phyloP scores from a whole-genome alignment of 139 green algal species.

The Eudorina sp. region DNA sequence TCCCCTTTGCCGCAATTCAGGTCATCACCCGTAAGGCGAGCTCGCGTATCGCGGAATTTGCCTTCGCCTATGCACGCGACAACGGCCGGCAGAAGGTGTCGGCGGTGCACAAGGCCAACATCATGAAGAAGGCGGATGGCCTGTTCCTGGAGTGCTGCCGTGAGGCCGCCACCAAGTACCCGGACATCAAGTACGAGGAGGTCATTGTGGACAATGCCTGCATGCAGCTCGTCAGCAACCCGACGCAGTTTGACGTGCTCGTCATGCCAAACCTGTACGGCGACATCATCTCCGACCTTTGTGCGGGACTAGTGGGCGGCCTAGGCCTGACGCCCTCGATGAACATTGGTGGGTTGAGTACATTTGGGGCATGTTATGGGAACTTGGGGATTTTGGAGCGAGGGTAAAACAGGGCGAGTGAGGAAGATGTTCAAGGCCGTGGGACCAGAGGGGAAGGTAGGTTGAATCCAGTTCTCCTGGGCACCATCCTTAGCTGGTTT shows the following conservation, averaged over 20 bases:
- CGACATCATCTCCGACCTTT: conserved; percentile 97
- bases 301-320: conserved; percentile 94
- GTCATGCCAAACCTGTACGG: conserved; percentile 98
- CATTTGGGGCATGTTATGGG: no score
- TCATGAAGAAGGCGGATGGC: conserved; percentile 98
- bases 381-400: no score
- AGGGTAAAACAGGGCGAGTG: no score
- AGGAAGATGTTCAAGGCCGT: no score
- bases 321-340: conserved; percentile 94
- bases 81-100: conserved; percentile 77
- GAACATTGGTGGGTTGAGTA: conserved; percentile 89
- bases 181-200: conserved; percentile 95
- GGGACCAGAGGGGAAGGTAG: no score
- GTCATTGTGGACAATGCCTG: conserved; percentile 98
- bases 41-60: conserved; percentile 92
- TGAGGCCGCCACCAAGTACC: conserved; percentile 87
- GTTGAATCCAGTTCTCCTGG: no score
- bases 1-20: conserved; percentile 66
- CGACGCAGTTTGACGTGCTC: conserved; percentile 94
- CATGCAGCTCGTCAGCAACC: conserved; percentile 91
- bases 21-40: conserved; percentile 91
- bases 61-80: conserved; percentile 92
- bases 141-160: conserved; percentile 96
- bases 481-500: no score
- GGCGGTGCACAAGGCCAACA: conserved; percentile 93